Base-by-base conservation (phyloP, 306 rosid species). In the Prosopis cineraria region DNA sequence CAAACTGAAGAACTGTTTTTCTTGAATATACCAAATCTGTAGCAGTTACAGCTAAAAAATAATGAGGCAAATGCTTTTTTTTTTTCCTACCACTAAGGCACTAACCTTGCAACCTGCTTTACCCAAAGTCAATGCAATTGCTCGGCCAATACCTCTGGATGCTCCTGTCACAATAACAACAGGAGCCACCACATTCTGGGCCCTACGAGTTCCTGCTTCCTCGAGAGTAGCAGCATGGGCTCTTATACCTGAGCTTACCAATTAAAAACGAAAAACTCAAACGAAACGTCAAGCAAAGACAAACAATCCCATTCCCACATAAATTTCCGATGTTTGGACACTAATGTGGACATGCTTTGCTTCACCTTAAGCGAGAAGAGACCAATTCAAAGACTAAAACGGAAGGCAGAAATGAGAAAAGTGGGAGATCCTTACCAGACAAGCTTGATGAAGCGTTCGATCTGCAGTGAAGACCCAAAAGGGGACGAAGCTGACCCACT, bases 101-200 rank as follows among this genome's bases (percentile, higher is more conserved):
- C 85, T 63, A 45, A 90, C 97, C 97, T 89, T 92, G 70, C 93
- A 92, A 81, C 93, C 86, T 25, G 91, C 90, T 86, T 87, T 88
- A n/a, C 97, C 97, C 74, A 92, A 83, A 7, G 89, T 73, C 84
- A 90, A 78, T 5, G 96, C 95, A 85, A 86, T 90, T 3, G 97
- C 95, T 76, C 82, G 87, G 48, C 97, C 97, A 65, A 92, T 92
- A 59, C 97, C 97, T 84, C 97, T 88, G 20, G 97, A 92, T 30
- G 96, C 97, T 71, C 97, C 95, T 0, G 96, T 92, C 43, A 92
- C 96, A 30, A 92, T 82, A 39, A 84, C 97, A 73, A 88, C 97
- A 8, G 96, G 96, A 31, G 88, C 79, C 83, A 85, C 90, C 83
- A 67, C 84, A 25, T 79, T 78, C 82, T 70, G 83, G 48, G 40